These are phyloP conservation scores for Flueggea neowawraea DNA, from an alignment of 441 rosid species.

Conservation along the genomic window DNA sequence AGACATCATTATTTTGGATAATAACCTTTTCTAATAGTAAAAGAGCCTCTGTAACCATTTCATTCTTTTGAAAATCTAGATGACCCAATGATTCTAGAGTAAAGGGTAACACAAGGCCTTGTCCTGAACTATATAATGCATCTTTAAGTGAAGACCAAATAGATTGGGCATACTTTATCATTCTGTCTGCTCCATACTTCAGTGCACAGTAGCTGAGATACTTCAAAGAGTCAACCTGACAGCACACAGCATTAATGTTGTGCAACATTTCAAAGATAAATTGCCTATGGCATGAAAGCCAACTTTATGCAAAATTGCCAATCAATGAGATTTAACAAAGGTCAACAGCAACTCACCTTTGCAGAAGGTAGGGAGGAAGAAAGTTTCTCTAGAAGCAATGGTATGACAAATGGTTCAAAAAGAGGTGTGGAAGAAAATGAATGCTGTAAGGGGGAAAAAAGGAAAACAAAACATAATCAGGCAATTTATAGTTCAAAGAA, in stretches of 20 bases:
- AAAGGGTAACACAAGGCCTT: slow-evolving; percentile 34
- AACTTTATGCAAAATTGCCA: slow-evolving; percentile 8
- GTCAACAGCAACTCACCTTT: slow-evolving; percentile 49
- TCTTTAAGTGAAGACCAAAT: slow-evolving; percentile 78
- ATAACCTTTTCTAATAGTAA: slow-evolving; percentile 55
- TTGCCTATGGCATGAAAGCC: slow-evolving; percentile 17
- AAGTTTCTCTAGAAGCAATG: slow-evolving; percentile 88
- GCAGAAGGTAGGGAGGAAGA: slow-evolving; percentile 82
- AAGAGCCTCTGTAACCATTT: slow-evolving; percentile 60
- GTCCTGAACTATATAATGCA: slow-evolving; percentile 43
- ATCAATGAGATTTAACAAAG: slow-evolving; percentile 6
- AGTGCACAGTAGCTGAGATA: slow-evolving; percentile 52
- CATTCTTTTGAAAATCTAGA: slow-evolving; percentile 36
- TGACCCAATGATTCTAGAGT: slow-evolving; percentile 41
- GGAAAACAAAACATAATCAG: neutral
- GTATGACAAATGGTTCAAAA: slow-evolving; percentile 86
- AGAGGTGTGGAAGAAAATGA: slow-evolving; percentile 81
- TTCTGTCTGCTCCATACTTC: slow-evolving; percentile 64
- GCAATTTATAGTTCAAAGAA: no score
- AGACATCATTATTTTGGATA: slow-evolving; percentile 44
- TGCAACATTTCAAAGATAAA: slow-evolving; percentile 14
- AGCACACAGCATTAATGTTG: slow-evolving; percentile 22
- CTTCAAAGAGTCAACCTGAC: slow-evolving; percentile 85
- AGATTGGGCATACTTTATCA: slow-evolving; percentile 53
- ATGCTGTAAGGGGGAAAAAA: slow-evolving; percentile 35